These are phyloP conservation scores for Gastrodia elata DNA, from an alignment of 106 monocot genomes.

Conservation along the genomic window DNA sequence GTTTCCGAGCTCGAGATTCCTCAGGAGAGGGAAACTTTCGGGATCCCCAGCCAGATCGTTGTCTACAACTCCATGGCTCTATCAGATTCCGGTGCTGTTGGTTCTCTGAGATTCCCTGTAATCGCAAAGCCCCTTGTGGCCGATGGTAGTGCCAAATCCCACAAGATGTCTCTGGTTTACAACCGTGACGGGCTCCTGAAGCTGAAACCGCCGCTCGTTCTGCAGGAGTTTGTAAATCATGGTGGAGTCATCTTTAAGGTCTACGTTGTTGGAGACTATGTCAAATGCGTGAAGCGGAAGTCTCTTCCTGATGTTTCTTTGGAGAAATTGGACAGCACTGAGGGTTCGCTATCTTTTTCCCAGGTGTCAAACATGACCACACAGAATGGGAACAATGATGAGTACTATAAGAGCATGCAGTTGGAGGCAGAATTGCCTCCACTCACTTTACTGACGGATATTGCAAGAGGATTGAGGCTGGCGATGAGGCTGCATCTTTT, in stretches of 20 bases:
- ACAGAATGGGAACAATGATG: constrained; percentile 8
- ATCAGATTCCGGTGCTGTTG: constrained; percentile 17
- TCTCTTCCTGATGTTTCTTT: constrained; percentile 50
- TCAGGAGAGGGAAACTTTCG: constrained; percentile 28
- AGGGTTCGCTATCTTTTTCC: constrained; percentile 41
- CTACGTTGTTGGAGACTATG: constrained; percentile 53
- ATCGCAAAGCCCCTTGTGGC: constrained; percentile 58
- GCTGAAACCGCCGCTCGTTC: constrained; percentile 46
- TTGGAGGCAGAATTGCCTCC: constrained; percentile 45
- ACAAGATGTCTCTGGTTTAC: constrained; percentile 54
- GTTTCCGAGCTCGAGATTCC: constrained; percentile 35
- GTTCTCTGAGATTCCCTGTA: constrained; percentile 31
- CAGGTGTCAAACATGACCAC: constrained; percentile 43
- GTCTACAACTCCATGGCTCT: constrained; percentile 26
- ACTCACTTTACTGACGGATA: constrained; percentile 25
- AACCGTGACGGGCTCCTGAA: constrained; percentile 24
- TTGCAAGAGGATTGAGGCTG: constrained; percentile 34
- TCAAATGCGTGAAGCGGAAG: constrained; percentile 53
- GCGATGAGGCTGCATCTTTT: constrained; percentile 43
- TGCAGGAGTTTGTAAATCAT: constrained; percentile 68
- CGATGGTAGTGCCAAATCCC: constrained; percentile 48
- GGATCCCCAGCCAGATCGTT: constrained; percentile 40
- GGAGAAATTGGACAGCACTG: constrained; percentile 17
- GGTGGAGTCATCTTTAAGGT: constrained; percentile 69
- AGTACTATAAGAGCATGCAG: constrained; percentile 11